Evolutionary conservation across 1,284 basidiomycete species (phyloP).

Genomic region (Cutaneotrichosporon sp.): DNA sequence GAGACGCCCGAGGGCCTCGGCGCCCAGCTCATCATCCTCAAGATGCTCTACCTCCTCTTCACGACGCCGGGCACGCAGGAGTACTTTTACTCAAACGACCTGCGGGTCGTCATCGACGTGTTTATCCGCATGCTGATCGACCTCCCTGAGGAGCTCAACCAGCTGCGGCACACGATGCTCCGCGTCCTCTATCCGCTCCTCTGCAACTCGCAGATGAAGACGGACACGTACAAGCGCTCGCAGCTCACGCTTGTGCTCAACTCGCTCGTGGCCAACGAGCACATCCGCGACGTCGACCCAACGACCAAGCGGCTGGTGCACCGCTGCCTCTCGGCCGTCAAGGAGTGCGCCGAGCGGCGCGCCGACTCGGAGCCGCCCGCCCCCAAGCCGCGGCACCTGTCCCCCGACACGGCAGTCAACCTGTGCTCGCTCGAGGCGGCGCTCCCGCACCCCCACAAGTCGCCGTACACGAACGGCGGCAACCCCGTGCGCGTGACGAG

Average conservation of each 20-base stretch:
- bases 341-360: not conserved
- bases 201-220: slow-evolving; percentile 87
- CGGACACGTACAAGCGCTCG: slow-evolving; percentile 83
- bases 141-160: slow-evolving; percentile 89
- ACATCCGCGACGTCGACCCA: slow-evolving; percentile 76
- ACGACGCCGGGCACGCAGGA: slow-evolving; percentile 90
- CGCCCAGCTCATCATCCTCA: slow-evolving; percentile 92
- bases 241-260: slow-evolving; percentile 85
- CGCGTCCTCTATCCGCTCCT: slow-evolving; percentile 94
- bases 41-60: slow-evolving; percentile 92
- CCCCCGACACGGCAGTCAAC: slow-evolving; percentile 18
- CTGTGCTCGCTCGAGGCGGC: slow-evolving; percentile 16
- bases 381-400: not conserved
- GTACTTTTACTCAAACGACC: slow-evolving; percentile 98
- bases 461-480: slow-evolving; percentile 8
- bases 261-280: slow-evolving; percentile 69
- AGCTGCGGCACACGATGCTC: slow-evolving; percentile 95
- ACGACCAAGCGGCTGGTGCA: slow-evolving; percentile 92
- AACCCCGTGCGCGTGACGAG: slow-evolving; percentile 45
- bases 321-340: slow-evolving; percentile 65
- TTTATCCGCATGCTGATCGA: slow-evolving; percentile 90
- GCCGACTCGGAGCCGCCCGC: not conserved
- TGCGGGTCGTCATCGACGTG: slow-evolving; percentile 93
- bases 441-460: slow-evolving; percentile 8
- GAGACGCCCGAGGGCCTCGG: slow-evolving; percentile 81